Evolutionary conservation across 805 yeast species (phyloP), one percentile per base, ranked within the genome.

Genomic region (Crinitomyces ghanaensis): DNA sequence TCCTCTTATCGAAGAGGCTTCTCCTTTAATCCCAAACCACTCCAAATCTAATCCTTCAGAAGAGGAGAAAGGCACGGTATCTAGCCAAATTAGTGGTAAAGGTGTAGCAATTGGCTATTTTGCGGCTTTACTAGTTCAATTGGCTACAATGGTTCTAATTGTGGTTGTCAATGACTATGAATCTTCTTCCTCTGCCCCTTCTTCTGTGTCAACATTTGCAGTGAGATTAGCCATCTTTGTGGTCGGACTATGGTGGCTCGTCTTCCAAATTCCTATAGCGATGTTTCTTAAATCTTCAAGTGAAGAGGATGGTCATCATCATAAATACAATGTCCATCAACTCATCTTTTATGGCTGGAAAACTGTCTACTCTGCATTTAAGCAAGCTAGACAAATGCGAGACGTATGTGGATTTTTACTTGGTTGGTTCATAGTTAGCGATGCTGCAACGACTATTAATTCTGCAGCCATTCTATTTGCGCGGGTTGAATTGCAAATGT

Each of bases 391-490:
- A 2, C 55, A 68, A 31, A 55, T 80, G 45, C 65, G 62, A 41
- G 88, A 80, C 44, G 80, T 81, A 13, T 60, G 70, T n/a, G 65
- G 70, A 8, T 80, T 76, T 43, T 55, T 80, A 6, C 30, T 70
- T 0, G 85, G 82, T 1, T 80, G 93, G 93, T 80, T 80, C 44
- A 65, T 81, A 28, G 61, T 80, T 2, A 72, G 82, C 14, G 93
- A 81, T 48, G 74, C 84, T 1, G 58, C 77, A 7, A 77, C 86
- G 1, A 81, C 91, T 0, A 79, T 80, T 36, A 80, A 79, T 50
- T 74, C 85, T 1, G 76, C 91, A 0, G 88, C 91, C 0, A 72
- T 81, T 19, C 50, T 80, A 24, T 80, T 80, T 57, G 82, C 91
- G 2, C 73, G 74, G 33, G 70, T 81, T 0, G 78, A 79, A 40